Evolutionary conservation across 495 filamentous ascomycete species (phyloP).

Genomic region (Cercophora scortea): DNA sequence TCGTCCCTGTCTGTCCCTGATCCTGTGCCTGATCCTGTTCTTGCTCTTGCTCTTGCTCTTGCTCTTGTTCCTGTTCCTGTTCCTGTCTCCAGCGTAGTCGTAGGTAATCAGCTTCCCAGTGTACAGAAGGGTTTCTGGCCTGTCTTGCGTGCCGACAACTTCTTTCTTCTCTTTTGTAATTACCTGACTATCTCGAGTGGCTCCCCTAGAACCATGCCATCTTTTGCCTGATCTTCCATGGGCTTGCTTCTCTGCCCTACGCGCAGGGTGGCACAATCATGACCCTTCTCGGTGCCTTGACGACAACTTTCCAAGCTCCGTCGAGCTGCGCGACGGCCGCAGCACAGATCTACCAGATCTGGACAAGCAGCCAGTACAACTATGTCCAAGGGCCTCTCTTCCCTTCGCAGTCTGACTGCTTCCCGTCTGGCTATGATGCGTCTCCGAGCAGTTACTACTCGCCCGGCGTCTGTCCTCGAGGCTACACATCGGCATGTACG

Average conservation of each 20-base stretch:
- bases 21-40: no score
- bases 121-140: no score
- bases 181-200: neutral
- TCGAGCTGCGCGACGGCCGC: conserved; percentile 17
- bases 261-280: conserved; percentile 16
- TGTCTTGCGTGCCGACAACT: no score
- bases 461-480: conserved; percentile 21
- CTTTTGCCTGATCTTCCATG: conserved; percentile 5
- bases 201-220: neutral
- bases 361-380: conserved; percentile 5
- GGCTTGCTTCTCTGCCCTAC: conserved; percentile 10
- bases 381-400: conserved; percentile 23
- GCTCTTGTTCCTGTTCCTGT: no score
- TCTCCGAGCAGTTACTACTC: conserved; percentile 24
- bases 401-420: conserved; percentile 14
- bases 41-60: no score
- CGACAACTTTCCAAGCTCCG: conserved; percentile 21
- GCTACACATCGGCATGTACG: conserved; percentile 24
- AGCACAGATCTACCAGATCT: conserved; percentile 18
- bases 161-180: neutral
- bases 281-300: conserved; percentile 24
- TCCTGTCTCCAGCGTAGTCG: no score
- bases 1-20: no score
- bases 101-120: no score
- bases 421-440: conserved; percentile 19